Evolutionary conservation across 495 filamentous ascomycete species (phyloP).

Genomic region (Penicillium egyptiacum): DNA sequence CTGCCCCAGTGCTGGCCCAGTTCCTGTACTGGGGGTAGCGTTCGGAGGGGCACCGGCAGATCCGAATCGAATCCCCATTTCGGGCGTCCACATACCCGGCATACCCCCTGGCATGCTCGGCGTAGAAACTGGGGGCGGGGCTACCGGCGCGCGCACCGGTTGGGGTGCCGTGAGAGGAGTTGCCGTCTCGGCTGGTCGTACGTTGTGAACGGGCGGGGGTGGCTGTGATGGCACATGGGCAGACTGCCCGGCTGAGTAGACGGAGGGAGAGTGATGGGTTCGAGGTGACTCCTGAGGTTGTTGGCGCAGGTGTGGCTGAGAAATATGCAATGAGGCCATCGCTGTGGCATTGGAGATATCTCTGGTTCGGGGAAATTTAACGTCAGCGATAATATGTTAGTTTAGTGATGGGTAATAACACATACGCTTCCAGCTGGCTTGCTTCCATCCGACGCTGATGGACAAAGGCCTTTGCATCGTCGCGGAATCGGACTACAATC

Average conservation of each 20-base stretch:
- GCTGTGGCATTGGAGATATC: slow-evolving; percentile 60
- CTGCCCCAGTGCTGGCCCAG: slow-evolving; percentile 21
- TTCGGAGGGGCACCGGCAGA: slow-evolving; percentile 23
- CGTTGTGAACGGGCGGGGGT: slow-evolving; percentile 34
- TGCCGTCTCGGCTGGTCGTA: slow-evolving; percentile 16
- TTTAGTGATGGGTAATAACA: neutral
- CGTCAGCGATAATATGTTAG: neutral
- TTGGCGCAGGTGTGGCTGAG: slow-evolving; percentile 41
- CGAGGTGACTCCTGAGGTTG: slow-evolving; percentile 26
- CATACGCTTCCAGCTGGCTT: slow-evolving; percentile 69
- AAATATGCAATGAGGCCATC: slow-evolving; percentile 61
- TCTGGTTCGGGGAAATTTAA: slow-evolving; percentile 34
- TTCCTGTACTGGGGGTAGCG: slow-evolving; percentile 16
- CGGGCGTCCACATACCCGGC: slow-evolving; percentile 69
- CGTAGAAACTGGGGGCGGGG: slow-evolving; percentile 53
- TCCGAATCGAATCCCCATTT: slow-evolving; percentile 76
- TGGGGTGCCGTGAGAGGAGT: slow-evolving; percentile 55
- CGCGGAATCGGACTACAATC: slow-evolving; percentile 75
- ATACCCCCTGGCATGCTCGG: slow-evolving; percentile 32
- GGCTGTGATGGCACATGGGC: slow-evolving; percentile 30
- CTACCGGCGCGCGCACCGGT: slow-evolving; percentile 52
- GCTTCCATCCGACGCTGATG: slow-evolving; percentile 80
- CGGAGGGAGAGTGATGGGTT: slow-evolving; percentile 20
- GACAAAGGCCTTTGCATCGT: slow-evolving; percentile 75
- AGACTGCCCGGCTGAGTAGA: slow-evolving; percentile 26